These are phyloP conservation scores for Chaetomiaceae sp. DNA, from an alignment of 2,329 filamentous ascomycete species.

Conservation along the genomic window DNA sequence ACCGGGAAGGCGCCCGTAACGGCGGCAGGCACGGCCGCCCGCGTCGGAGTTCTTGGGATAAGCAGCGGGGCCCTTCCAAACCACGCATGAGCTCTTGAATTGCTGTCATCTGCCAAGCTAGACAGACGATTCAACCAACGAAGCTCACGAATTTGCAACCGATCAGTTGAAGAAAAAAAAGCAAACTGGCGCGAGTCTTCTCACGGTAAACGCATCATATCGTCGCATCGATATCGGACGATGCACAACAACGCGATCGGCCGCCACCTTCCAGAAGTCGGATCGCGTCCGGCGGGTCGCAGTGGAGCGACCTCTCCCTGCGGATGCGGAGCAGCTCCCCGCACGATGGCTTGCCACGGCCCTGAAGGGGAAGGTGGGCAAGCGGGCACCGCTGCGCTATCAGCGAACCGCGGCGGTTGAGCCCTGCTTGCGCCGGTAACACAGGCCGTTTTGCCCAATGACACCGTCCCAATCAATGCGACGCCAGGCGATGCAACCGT, in stretches of 20 bases:
- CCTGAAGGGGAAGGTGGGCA: constrained; percentile 12
- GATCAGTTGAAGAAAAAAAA: too few relatives aligned
- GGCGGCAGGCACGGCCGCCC: neutral
- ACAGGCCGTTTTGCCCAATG: neutral
- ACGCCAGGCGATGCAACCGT: neutral
- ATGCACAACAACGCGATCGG: too few relatives aligned
- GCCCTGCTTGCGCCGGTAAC: too few relatives aligned
- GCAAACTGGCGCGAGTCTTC: too few relatives aligned
- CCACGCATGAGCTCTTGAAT: neutral
- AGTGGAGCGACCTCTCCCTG: neutral
- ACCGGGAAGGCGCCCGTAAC: constrained; percentile 7
- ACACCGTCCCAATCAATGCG: neutral
- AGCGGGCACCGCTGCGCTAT: too few relatives aligned
- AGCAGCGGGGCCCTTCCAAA: neutral
- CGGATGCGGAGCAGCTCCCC: neutral
- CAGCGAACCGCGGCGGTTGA: neutral
- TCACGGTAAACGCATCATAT: too few relatives aligned
- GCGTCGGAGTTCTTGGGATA: too few relatives aligned
- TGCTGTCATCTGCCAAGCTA: too few relatives aligned
- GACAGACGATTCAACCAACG: too few relatives aligned
- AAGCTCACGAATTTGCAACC: too few relatives aligned
- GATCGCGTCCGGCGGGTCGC: neutral
- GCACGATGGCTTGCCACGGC: neutral
- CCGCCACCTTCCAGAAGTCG: constrained; percentile 11
- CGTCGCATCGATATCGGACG: too few relatives aligned